Percentiles rank a stretch among this genome's conserved stretches.
phyloP scores from a whole-genome alignment of 2,329 filamentous ascomycete genomes.

The Lasiodiplodia gonubiensis region DNA sequence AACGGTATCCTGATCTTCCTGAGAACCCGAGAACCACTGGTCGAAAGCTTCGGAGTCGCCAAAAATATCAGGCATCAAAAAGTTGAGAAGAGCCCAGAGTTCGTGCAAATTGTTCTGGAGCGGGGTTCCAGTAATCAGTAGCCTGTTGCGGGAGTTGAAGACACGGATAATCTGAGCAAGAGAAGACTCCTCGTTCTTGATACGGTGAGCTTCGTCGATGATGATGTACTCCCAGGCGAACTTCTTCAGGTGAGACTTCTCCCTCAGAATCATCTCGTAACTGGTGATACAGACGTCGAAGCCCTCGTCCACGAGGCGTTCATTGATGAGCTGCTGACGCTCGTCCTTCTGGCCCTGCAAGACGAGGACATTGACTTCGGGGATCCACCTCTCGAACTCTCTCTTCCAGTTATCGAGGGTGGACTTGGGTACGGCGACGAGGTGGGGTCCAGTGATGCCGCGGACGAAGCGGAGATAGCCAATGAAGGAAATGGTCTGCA shows the following conservation, averaged over 20 bases:
- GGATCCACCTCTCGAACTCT: slow-evolving; percentile 92
- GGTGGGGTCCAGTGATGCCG: slow-evolving; percentile 86
- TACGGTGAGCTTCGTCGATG: slow-evolving; percentile 96
- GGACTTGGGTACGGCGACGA: slow-evolving; percentile 93
- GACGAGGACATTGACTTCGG: slow-evolving; percentile 91
- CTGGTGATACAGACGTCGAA: slow-evolving; percentile 98
- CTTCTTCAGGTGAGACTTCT: slow-evolving; percentile 93
- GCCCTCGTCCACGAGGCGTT: slow-evolving; percentile 88
- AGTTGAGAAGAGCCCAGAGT: slow-evolving; percentile 96
- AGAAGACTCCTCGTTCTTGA: slow-evolving; percentile 99
- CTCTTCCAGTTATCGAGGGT: slow-evolving; percentile 98
- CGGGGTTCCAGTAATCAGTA: slow-evolving; percentile 95
- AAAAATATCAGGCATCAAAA: slow-evolving; percentile 96
- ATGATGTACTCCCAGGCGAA: slow-evolving; percentile 99
- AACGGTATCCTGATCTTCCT: slow-evolving; percentile 89
- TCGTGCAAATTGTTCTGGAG: slow-evolving; percentile 98
- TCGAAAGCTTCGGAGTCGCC: slow-evolving; percentile 96
- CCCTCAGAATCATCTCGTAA: slow-evolving; percentile 97
- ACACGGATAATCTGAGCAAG: slow-evolving; percentile 94
- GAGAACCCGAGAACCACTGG: slow-evolving; percentile 94
- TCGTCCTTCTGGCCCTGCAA: slow-evolving; percentile 96
- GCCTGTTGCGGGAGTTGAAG: slow-evolving; percentile 92
- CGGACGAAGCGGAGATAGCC: slow-evolving; percentile 92
- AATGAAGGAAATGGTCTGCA: slow-evolving; percentile 96
- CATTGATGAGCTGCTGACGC: slow-evolving; percentile 83